phyloP scores from a whole-genome alignment of 2,329 filamentous ascomycete genomes.

The Alternaria solani region DNA sequence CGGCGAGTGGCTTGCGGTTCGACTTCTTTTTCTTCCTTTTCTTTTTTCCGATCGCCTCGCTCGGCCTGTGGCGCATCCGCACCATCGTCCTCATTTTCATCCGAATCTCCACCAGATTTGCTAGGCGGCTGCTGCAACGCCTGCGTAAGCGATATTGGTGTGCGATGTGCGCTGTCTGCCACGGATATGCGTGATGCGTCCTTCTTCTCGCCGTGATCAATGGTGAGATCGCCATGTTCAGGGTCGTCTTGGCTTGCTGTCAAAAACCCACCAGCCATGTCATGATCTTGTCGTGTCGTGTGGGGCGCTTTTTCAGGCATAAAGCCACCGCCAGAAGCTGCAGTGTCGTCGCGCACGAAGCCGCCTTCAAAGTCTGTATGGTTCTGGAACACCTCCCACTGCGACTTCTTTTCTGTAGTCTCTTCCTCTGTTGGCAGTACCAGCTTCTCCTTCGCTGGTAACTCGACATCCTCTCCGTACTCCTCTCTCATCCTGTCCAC shows the following conservation, averaged over 20 bases:
- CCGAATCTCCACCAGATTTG: conserved; percentile 5
- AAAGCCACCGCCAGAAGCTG: conserved; percentile 20
- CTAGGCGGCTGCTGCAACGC: conserved; percentile 31
- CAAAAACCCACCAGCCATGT: conserved; percentile 48
- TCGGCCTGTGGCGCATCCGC: conserved; percentile 14
- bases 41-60: conserved; percentile 57
- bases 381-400: conserved; percentile 44
- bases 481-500: conserved; percentile 54
- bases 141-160: conserved; percentile 49
- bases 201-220: conserved; percentile 42
- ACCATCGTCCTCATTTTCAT: conserved; percentile 2
- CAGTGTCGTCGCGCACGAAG: conserved; percentile 47
- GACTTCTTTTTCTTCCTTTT: conserved; percentile 40
- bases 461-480: conserved; percentile 48
- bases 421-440: conserved; percentile 57
- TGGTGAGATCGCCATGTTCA: conserved; percentile 40
- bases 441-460: conserved; percentile 71
- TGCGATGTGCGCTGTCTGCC: conserved; percentile 30
- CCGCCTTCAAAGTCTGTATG: conserved; percentile 53
- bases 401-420: conserved; percentile 62
- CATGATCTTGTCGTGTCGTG: conserved; percentile 28
- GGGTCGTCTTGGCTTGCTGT: conserved; percentile 48
- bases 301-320: conserved; percentile 21
- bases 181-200: conserved; percentile 1
- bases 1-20: conserved; percentile 16